Conservation (phyloP, 2,329 filamentous ascomycete genomes). For the Fusarium marasasianum region DNA sequence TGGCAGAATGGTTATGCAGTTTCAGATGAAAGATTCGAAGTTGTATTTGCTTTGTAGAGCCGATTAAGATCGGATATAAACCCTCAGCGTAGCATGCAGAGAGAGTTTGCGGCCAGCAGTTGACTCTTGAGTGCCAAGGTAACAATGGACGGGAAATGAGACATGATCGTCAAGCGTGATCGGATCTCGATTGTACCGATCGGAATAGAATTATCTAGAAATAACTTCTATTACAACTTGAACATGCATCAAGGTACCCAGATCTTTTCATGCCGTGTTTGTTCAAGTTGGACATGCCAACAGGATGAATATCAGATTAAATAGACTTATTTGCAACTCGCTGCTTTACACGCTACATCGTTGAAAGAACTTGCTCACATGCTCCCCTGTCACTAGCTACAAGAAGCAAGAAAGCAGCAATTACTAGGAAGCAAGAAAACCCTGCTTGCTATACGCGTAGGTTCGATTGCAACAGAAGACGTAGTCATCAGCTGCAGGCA, state of each 20-base stretch:
- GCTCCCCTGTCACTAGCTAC: neutral
- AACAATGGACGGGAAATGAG: neutral
- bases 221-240: neutral
- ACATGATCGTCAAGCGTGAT: slow-evolving; percentile 16
- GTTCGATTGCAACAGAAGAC: neutral
- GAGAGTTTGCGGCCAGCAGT: neutral
- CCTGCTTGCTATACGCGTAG: neutral
- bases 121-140: neutral
- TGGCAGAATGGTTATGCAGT: neutral
- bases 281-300: neutral
- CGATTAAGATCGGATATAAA: neutral
- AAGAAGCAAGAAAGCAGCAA: neutral
- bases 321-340: neutral
- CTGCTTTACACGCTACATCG: neutral
- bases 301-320: neutral
- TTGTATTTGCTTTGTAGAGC: neutral
- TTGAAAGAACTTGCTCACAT: neutral
- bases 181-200: slow-evolving; percentile 38
- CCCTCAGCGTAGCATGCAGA: neutral
- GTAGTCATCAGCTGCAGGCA: neutral
- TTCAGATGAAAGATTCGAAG: neutral
- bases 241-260: neutral
- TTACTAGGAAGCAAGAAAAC: neutral
- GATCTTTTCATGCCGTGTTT: neutral
- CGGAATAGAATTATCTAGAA: neutral